Conservation (phyloP, 2,329 filamentous ascomycete species). For the Phoma sp. region DNA sequence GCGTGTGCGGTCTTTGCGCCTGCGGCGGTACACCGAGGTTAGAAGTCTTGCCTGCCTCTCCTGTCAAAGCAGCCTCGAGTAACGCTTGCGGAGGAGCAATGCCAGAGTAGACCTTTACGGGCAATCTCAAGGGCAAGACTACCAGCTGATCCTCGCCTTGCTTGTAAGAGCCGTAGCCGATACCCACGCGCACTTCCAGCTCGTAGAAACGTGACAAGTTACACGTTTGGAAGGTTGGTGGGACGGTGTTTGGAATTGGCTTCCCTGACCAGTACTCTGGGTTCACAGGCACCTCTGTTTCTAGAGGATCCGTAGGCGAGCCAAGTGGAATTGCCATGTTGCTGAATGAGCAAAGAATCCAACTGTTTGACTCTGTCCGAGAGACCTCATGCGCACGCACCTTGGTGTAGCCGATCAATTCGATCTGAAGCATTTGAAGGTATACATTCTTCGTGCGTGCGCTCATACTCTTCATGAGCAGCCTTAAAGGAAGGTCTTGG, state of each 20-base stretch:
- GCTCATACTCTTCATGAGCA: slow-evolving; percentile 80
- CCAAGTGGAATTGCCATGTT: slow-evolving; percentile 77
- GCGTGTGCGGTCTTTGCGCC: slow-evolving; percentile 31
- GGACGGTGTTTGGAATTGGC: slow-evolving; percentile 82
- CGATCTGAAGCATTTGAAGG: slow-evolving; percentile 80
- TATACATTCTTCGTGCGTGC: slow-evolving; percentile 74
- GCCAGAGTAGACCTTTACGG: slow-evolving; percentile 84
- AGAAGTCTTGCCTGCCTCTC: slow-evolving; percentile 19
- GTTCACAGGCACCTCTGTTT: slow-evolving; percentile 74
- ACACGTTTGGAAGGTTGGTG: slow-evolving; percentile 86
- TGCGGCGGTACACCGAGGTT: slow-evolving; percentile 24
- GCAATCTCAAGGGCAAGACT: slow-evolving; percentile 78
- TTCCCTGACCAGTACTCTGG: slow-evolving; percentile 74
- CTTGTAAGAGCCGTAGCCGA: slow-evolving; percentile 73
- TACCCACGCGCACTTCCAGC: slow-evolving; percentile 79
- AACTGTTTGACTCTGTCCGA: slow-evolving; percentile 74
- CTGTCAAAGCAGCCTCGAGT: slow-evolving; percentile 67
- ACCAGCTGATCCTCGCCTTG: slow-evolving; percentile 72
- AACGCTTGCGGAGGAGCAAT: slow-evolving; percentile 82
- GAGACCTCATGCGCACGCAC: slow-evolving; percentile 79
- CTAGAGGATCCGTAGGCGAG: slow-evolving; percentile 62
- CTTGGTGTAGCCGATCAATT: slow-evolving; percentile 79
- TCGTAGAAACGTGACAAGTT: slow-evolving; percentile 85
- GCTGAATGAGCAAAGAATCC: slow-evolving; percentile 75
- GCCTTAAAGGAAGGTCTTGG: slow-evolving; percentile 78